These are phyloP conservation scores for Bryoerythrophyllum caledonicum DNA, from an alignment of 225 moss, liverwort and hornwort species.

Conservation along the genomic window DNA sequence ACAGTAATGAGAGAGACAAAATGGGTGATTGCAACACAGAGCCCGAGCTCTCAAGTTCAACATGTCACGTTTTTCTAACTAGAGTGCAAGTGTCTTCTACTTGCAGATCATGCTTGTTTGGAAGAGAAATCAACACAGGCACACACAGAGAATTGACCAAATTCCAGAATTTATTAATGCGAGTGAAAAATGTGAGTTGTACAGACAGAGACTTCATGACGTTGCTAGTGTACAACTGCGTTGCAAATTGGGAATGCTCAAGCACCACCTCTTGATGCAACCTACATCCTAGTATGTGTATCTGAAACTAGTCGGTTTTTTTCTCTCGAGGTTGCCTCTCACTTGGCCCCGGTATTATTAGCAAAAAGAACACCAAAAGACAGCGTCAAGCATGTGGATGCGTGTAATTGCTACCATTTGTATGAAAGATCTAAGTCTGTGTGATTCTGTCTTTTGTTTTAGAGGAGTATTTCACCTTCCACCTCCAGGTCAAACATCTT, in stretches of 20 bases:
- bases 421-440: slow-evolving; percentile 10
- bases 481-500: neutral
- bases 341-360: slow-evolving; percentile 32
- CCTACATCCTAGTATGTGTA: slow-evolving; percentile 18
- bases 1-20: neutral
- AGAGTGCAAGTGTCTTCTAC: neutral
- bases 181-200: slow-evolving; percentile 21
- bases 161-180: slow-evolving; percentile 34
- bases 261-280: slow-evolving; percentile 12
- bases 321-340: slow-evolving; percentile 11
- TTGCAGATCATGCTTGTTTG: neutral
- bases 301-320: slow-evolving; percentile 15
- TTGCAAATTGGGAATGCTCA: slow-evolving; percentile 8
- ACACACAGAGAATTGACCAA: neutral
- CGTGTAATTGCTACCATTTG: slow-evolving; percentile 7
- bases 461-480: neutral
- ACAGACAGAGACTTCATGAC: slow-evolving; percentile 22
- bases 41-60: neutral
- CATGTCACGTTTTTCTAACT: neutral
- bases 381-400: slow-evolving; percentile 20
- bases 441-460: slow-evolving; percentile 9
- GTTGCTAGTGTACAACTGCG: slow-evolving; percentile 22
- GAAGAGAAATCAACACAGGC: neutral
- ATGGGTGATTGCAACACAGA: neutral
- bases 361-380: slow-evolving; percentile 26